Evolutionary conservation across 2,329 filamentous ascomycete genomes (phyloP), one percentile per base, ranked within the genome.

Genomic region (Claviceps africana): DNA sequence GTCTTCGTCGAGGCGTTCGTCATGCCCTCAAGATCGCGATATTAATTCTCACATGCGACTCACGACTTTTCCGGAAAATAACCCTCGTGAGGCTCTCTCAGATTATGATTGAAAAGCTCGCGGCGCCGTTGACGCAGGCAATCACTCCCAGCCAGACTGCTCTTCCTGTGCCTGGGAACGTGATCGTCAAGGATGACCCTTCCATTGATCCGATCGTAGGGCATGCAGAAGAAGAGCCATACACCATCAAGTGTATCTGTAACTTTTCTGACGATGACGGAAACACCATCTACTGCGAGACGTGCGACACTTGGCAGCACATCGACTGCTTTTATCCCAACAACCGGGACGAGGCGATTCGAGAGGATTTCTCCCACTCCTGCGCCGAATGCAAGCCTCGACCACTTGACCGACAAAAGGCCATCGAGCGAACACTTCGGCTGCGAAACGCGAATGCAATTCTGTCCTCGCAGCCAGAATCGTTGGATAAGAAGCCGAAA

Each of bases 241-340:
- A 94, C 68, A 94, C 88, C 54, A 96, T 97, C 73, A 95, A 94
- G 76, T 98, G 93, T 78, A 95, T 97, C 61, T 98, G 93, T 72
- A 83, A 83, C 67, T 96, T 86, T 69, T 74, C 82, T 67, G 89
- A 95, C 73, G 93, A 98, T 75, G 93, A 98, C 74, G 93, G 93
- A 70, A 91, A 88, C 69, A 98, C 93, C 55, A 94, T 98, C 56
- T 88, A 90, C 69, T 98, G 93, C 76, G 93, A 97, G 66, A 81
- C 77, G 54, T 98, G 93, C 75, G 87, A 95, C 66, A 93, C 89
- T 48, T 98, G 93, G 93, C 93, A 98, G 70, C 93, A 98, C 70
- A 95, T 95, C 62, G 84, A 89, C 65, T 98, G 93, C 71, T 97
- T 95, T 71, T 97, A 97, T 66, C 80, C 80, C 22, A 68, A 79